phyloP scores from a whole-genome alignment of 1,284 basidiomycete species.

The Mycena sp. region DNA sequence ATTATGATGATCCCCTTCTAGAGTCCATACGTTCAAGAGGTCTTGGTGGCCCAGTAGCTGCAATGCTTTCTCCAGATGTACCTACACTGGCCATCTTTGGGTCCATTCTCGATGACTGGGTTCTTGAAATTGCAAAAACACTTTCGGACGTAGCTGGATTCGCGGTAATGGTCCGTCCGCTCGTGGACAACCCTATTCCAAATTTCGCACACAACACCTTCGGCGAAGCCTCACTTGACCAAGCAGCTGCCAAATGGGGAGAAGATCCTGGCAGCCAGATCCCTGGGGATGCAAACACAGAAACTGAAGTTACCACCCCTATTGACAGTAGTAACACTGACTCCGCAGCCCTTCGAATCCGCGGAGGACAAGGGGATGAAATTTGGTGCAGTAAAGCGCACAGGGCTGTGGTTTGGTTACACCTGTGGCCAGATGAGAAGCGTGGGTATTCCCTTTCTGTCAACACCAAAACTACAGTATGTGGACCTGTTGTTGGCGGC shows the following conservation, averaged over 20 bases:
- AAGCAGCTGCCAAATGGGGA: too few species aligned
- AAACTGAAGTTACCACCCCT: too few species aligned
- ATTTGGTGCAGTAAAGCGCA: constrained; percentile 10
- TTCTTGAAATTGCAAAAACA: not conserved
- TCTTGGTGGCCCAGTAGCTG: constrained; percentile 1
- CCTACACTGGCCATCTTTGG: constrained; percentile 10
- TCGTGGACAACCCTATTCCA: constrained; percentile 2
- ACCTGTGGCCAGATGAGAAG: constrained; percentile 8
- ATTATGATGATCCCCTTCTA: not conserved
- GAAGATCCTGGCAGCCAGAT: too few species aligned
- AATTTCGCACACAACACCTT: too few species aligned
- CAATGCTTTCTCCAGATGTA: too few species aligned
- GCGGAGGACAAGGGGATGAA: constrained; percentile 14
- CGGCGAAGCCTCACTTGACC: too few species aligned
- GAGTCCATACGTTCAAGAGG: not conserved
- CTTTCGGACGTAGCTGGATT: constrained; percentile 6
- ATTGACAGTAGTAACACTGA: too few species aligned
- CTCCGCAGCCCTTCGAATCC: not conserved
- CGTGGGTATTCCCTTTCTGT: not conserved
- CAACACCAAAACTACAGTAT: not conserved
- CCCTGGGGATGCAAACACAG: too few species aligned
- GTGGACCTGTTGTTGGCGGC: not conserved
- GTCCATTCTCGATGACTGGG: constrained; percentile 2
- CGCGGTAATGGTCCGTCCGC: constrained; percentile 7
- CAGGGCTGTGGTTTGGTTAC: not conserved